Evolutionary conservation across 768 basidiomycete species (phyloP), one percentile per base, ranked within the genome.

Genomic region (Gymnopilus junonius): DNA sequence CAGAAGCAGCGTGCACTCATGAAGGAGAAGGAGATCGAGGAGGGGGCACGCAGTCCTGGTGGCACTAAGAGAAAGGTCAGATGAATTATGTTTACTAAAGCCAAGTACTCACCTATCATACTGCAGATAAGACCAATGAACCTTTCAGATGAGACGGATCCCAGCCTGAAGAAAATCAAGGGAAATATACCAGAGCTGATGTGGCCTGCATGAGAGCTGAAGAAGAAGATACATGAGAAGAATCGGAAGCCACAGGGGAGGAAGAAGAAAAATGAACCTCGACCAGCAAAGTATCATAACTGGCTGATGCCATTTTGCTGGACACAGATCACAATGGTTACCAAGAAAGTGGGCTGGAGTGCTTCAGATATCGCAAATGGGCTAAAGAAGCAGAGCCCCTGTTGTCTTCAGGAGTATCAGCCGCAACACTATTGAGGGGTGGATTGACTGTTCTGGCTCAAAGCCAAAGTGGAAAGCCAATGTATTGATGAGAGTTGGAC

Each of bases 391-490:
- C 35, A 27, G 10, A 45, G 69, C 55, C 58, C 67, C n/a, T 15
- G 57, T 48, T 14, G 55, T 54, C 23, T 73, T 71, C 54, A 46
- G 35, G 3, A 40, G 43, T 20, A 55, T 74, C 45, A 71, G 39
- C 35, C 55, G 48, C 14, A 70, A 42, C 15, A 73, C 64, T 4
- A 63, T 74, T 23, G 66, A 72, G 12, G 63, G 56, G 15, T 74
- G 73, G 72, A 71, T 74, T 62, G 72, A 72, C 51, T 58, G 61
- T 25, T 56, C 64, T 8, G 66, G 65, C 17, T 31, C 39, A 5
- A 61, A 57, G 46, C 68, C 69, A 29, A 6, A 25, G 27, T 75
- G 74, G 74, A 66, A 46, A 8, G 66, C 54, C 10, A 20, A 58
- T 20, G 64, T 67, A 7, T 55, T 67, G 8, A 15, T 14, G n/a